These are phyloP conservation scores for Fusarium veterinarium DNA, from an alignment of 2,329 filamentous ascomycete species.

Conservation along the genomic window DNA sequence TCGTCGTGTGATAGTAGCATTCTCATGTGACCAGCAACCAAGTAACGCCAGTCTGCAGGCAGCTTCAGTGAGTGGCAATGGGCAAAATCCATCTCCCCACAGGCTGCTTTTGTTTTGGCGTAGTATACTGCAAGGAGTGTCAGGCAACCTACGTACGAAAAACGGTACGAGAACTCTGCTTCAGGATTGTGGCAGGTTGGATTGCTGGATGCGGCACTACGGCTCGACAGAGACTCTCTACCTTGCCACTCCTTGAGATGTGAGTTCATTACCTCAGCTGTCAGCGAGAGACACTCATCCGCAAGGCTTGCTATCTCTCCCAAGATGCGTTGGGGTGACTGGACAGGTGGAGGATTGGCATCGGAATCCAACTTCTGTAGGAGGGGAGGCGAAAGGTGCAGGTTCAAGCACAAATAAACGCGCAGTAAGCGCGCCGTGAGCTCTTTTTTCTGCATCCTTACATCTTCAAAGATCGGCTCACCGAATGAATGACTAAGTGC, in stretches of 20 bases:
- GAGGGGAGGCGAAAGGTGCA: background rate
- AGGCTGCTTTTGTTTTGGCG: background rate
- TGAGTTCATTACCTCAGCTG: background rate
- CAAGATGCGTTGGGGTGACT: background rate
- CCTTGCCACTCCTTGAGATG: background rate
- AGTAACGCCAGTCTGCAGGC: background rate
- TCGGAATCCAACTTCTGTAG: background rate
- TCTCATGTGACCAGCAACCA: background rate
- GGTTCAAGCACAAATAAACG: background rate
- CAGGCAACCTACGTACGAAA: background rate
- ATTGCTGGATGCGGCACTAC: background rate
- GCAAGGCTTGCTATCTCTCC: background rate
- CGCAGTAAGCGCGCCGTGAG: background rate
- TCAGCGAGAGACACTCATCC: background rate
- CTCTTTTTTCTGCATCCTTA: background rate
- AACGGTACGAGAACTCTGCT: background rate
- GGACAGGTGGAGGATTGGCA: background rate
- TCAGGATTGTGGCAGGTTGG: background rate
- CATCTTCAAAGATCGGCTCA: background rate
- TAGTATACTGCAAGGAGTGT: background rate
- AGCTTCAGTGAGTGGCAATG: background rate
- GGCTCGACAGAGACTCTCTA: background rate
- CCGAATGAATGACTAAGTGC: background rate
- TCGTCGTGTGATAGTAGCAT: background rate
- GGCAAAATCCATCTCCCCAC: background rate